Evolutionary conservation across 371 early-diverging fungal genomes (phyloP).

Genomic region (Mortierella sp.): DNA sequence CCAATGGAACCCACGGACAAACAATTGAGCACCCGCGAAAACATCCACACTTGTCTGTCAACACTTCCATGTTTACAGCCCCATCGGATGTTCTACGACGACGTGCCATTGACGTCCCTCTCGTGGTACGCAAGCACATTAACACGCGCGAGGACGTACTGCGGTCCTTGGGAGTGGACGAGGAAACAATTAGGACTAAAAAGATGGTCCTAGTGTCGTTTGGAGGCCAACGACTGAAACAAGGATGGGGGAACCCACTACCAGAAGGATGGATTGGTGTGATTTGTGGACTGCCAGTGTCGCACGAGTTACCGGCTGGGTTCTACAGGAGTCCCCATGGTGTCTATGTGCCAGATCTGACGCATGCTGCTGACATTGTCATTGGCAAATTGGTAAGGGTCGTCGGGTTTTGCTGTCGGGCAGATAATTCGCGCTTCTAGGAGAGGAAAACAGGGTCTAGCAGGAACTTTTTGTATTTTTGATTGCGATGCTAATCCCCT

Average conservation of each 20-base stretch:
- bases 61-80: neutral
- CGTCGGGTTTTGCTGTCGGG: too few species aligned
- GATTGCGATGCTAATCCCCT: too few species aligned
- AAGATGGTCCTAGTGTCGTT: constrained; percentile 78
- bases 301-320: constrained; percentile 59
- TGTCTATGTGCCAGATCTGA: constrained; percentile 81
- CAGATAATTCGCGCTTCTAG: too few species aligned
- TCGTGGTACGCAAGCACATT: constrained; percentile 53
- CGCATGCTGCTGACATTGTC: constrained; percentile 79
- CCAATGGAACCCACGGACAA: too few species aligned
- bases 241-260: constrained; percentile 65
- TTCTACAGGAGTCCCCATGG: constrained; percentile 72
- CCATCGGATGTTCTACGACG: constrained; percentile 1
- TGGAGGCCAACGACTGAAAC: constrained; percentile 76
- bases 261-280: constrained; percentile 84
- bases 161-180: constrained; percentile 66
- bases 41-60: too few species aligned
- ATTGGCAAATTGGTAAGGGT: constrained; percentile 76
- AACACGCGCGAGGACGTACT: constrained; percentile 70
- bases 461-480: too few species aligned
- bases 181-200: constrained; percentile 61
- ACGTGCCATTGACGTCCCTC: constrained; percentile 41
- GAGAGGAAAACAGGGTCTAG: too few species aligned
- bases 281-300: constrained; percentile 71
- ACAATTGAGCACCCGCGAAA: too few species aligned